Evolutionary conservation across 805 yeast species (phyloP).

Genomic region (Kregervanrija delftensis): DNA sequence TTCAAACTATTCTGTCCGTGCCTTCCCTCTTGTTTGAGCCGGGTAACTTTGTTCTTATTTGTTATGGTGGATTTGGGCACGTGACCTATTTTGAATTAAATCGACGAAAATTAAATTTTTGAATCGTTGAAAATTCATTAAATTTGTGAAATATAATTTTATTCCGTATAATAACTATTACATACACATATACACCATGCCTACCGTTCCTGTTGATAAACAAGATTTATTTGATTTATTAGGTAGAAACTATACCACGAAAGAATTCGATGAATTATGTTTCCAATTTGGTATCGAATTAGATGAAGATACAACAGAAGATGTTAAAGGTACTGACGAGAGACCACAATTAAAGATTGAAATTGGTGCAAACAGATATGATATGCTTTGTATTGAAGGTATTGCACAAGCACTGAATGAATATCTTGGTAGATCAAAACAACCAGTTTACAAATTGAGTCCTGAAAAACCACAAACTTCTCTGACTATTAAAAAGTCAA

Average conservation of each 20-base stretch:
- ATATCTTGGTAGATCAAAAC: constrained; percentile 61
- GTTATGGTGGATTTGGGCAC: too few relatives aligned
- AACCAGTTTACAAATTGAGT: constrained; percentile 62
- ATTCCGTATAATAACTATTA: neutral
- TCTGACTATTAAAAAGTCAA: constrained; percentile 70
- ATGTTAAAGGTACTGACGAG: constrained; percentile 62
- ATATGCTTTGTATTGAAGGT: constrained; percentile 96
- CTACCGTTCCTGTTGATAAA: constrained; percentile 94
- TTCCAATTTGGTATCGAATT: constrained; percentile 96
- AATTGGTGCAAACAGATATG: constrained; percentile 97
- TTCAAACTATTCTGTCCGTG: too few relatives aligned
- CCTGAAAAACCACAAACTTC: constrained; percentile 54
- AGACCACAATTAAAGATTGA: constrained; percentile 97
- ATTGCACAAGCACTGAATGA: constrained; percentile 92
- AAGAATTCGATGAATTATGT: constrained; percentile 95
- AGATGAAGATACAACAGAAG: constrained; percentile 93
- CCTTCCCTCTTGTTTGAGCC: too few relatives aligned
- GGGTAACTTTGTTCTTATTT: too few relatives aligned
- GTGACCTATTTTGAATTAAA: too few relatives aligned
- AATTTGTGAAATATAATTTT: neutral
- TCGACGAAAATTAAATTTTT: too few relatives aligned
- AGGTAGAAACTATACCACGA: constrained; percentile 63
- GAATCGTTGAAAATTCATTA: too few relatives aligned
- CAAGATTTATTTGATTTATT: constrained; percentile 81
- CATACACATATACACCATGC: constrained; percentile 50